Base-by-base conservation (phyloP, 2,329 filamentous ascomycete species). In the Phoma sp. region DNA sequence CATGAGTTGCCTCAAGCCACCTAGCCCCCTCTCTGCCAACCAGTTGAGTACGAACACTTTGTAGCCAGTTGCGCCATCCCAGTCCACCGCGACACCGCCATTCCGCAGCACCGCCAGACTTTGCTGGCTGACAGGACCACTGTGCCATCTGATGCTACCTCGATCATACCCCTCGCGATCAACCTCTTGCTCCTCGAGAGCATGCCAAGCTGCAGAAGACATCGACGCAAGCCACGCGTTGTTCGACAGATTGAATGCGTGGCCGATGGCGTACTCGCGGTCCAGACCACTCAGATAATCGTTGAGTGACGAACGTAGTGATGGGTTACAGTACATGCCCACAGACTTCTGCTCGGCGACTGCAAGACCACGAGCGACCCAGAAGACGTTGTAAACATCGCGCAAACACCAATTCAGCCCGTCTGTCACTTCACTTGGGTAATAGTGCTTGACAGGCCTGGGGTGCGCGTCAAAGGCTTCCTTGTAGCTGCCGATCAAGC, bases 331-430 rank as follows among this genome's bases (percentile, higher is more conserved):
- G 7, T 83, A 72, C 60, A 84, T 83, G 4, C 83, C 84, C 14
- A 81, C 65, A 3, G 83, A 79, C 63, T 86, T 85, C n/a, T 82
- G 76, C 60, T 93, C 90, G 1, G 54, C 78, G 11, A 77, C 77
- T 53, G 85, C 85, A 54, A 96, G 88, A 1, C 88, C 91, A 11
- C 87, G 84, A 18, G 85, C 84, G 7, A 91, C 84, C 91, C 91
- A 96, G 39, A 95, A 73, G 43, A 90, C 86, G 69, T 96, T 96
- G 78, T 91, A 93, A 26, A 92, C 83, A 69, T 96, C 92, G 86
- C 95, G 93, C 26, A 96, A 82, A 70, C 89, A 92, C 18, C 88
- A 88, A 71, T 96, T 96, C 77, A 95, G 93, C 20, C 83, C 77
- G 59, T 86, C 84, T 33, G 73, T 74, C 38, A 57, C 59, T 66